Conservation (phyloP, 2,329 filamentous ascomycete genomes). For the Sarocladium strictum region DNA sequence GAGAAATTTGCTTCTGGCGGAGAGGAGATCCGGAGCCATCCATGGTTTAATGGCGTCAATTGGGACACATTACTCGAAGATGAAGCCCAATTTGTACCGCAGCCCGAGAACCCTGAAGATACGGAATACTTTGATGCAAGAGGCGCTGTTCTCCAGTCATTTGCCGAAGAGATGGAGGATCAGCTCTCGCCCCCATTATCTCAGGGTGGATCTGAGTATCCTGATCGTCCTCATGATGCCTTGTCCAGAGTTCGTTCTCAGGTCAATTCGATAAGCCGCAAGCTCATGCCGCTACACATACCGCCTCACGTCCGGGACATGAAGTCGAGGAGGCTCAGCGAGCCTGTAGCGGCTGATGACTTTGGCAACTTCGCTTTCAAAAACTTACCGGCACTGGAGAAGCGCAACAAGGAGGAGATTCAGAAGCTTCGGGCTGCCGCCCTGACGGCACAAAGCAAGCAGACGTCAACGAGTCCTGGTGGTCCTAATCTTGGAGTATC, state of each 20-base stretch:
- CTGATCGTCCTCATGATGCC: constrained; percentile 89
- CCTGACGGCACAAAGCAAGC: constrained; percentile 60
- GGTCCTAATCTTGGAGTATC: constrained; percentile 39
- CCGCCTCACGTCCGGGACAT: constrained; percentile 92
- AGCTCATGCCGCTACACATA: constrained; percentile 91
- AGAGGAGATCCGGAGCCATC: constrained; percentile 81
- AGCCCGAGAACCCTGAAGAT: constrained; percentile 88
- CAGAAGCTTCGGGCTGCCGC: constrained; percentile 92
- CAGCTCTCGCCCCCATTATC: constrained; percentile 70
- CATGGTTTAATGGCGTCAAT: constrained; percentile 81
- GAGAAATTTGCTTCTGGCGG: constrained; percentile 81
- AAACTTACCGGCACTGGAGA: constrained; percentile 91
- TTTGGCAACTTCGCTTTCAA: constrained; percentile 98
- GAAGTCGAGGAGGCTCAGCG: constrained; percentile 81
- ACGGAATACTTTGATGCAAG: constrained; percentile 96
- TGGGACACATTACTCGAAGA: constrained; percentile 93
- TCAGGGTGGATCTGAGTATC: constrained; percentile 64
- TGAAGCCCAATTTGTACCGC: constrained; percentile 91
- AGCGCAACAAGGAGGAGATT: constrained; percentile 98
- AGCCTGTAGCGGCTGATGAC: constrained; percentile 83
- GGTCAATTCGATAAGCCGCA: constrained; percentile 79
- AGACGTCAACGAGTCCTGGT: constrained; percentile 37
- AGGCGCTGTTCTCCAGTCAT: constrained; percentile 86
- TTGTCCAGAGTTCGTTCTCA: constrained; percentile 84
- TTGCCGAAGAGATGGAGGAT: constrained; percentile 91